Evolutionary conservation across 1,284 basidiomycete genomes (phyloP).

Genomic region (Omphalotus olearius): DNA sequence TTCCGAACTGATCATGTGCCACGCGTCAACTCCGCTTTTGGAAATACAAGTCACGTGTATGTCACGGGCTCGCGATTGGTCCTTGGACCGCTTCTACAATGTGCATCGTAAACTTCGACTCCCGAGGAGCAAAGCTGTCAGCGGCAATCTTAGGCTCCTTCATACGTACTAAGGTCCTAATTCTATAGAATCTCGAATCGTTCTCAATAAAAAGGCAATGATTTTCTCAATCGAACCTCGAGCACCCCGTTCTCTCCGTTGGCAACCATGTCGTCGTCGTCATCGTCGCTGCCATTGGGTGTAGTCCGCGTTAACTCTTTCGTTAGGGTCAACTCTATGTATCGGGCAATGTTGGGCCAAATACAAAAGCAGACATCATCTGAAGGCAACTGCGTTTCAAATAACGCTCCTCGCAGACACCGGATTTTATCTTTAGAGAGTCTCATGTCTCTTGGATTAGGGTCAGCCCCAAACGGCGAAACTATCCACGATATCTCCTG

Average conservation of each 20-base stretch:
- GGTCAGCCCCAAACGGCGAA: constrained; percentile 12
- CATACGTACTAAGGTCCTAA: no score
- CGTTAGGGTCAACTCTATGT: constrained; percentile 2
- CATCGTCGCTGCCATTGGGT: neutral
- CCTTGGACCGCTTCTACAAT: no score
- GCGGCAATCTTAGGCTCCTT: no score
- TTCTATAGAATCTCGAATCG: neutral
- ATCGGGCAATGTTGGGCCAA: neutral
- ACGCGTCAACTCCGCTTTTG: no score
- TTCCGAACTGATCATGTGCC: neutral
- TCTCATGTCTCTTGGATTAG: constrained; percentile 15
- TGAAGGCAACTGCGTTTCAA: neutral
- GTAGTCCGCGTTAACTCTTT: constrained; percentile 3
- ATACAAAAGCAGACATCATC: neutral
- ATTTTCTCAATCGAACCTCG: neutral
- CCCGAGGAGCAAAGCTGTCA: no score
- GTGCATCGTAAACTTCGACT: no score
- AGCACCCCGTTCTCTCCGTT: neutral
- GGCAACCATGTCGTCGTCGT: no score
- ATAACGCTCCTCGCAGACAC: neutral
- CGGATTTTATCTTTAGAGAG: constrained; percentile 15
- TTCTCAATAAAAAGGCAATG: neutral
- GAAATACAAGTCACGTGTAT: no score
- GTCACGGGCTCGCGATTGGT: no score
- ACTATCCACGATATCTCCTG: constrained; percentile 12